Evolutionary conservation across 148 eudicot species (phyloP).

Genomic region (Chenopodium formosanum): DNA sequence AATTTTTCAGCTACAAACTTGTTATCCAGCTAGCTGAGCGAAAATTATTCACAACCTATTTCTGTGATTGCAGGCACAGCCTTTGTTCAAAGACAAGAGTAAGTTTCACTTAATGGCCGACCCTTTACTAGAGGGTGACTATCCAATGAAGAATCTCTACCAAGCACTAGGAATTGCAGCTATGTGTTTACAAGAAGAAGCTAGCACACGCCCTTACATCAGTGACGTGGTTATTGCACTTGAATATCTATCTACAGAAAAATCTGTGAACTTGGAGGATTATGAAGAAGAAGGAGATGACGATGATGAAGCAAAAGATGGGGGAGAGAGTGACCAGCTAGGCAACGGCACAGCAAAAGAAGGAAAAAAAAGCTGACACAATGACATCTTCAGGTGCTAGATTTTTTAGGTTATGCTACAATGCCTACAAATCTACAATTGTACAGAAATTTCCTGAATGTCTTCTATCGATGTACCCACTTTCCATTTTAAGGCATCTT

Average conservation of each 20-base stretch:
- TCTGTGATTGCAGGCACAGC: constrained; percentile 62
- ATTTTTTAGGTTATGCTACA: constrained; percentile 4
- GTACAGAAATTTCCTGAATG: neutral
- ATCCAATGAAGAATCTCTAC: constrained; percentile 58
- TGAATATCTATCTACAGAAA: constrained; percentile 41
- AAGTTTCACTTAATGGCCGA: constrained; percentile 78
- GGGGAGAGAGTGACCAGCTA: neutral
- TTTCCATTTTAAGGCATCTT: too few species aligned
- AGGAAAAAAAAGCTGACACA: constrained; percentile 3
- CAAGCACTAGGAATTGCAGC: constrained; percentile 93
- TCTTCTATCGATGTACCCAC: neutral
- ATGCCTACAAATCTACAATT: neutral
- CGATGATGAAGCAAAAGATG: constrained; percentile 1
- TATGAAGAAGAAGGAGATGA: constrained; percentile 17
- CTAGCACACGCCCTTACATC: constrained; percentile 57
- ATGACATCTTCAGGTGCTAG: constrained; percentile 4
- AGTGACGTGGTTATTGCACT: constrained; percentile 78
- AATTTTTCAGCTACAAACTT: neutral
- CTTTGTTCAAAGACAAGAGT: constrained; percentile 67
- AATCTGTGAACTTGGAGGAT: constrained; percentile 22
- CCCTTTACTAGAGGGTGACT: constrained; percentile 58
- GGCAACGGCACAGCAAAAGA: neutral
- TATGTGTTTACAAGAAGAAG: constrained; percentile 92
- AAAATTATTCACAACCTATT: neutral
- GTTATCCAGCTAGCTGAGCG: neutral